These are phyloP conservation scores for Quercus robur DNA, from an alignment of 306 rosid genomes.

Conservation along the genomic window DNA sequence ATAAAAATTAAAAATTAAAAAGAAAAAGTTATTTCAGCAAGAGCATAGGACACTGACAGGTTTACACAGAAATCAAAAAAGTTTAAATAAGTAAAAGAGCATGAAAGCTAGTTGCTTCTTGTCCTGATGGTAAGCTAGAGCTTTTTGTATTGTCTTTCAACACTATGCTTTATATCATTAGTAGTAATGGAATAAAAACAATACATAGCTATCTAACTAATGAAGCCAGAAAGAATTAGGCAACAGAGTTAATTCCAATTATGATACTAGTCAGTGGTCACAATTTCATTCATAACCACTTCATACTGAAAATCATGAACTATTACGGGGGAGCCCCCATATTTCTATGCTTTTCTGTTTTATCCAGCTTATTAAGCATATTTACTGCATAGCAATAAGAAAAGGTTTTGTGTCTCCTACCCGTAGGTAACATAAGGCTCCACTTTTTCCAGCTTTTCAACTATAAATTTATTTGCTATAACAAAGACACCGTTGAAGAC, in stretches of 20 bases:
- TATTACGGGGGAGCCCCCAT: neutral
- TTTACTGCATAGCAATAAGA: neutral
- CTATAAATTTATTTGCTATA: slow-evolving; percentile 47
- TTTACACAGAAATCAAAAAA: neutral
- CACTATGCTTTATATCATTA: too few species aligned
- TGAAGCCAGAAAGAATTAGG: neutral
- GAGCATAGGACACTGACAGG: neutral
- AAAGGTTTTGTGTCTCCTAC: slow-evolving; percentile 32
- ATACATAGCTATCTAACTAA: neutral
- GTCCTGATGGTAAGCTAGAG: neutral
- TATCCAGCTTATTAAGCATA: neutral
- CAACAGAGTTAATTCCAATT: neutral
- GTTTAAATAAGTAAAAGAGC: neutral
- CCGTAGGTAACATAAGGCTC: slow-evolving; percentile 94
- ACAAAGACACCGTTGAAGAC: slow-evolving; percentile 66
- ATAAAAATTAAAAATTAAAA: neutral
- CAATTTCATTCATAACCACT: neutral
- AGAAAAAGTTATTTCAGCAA: neutral
- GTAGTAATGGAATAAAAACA: neutral
- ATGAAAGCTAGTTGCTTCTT: neutral
- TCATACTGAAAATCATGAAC: neutral
- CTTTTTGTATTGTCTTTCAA: neutral
- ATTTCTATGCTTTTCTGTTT: neutral
- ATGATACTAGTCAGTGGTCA: neutral
- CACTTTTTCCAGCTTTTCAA: slow-evolving; percentile 65